Evolutionary conservation across 768 basidiomycete genomes (phyloP).

Genomic region (Brasilioporus rufonigricans): DNA sequence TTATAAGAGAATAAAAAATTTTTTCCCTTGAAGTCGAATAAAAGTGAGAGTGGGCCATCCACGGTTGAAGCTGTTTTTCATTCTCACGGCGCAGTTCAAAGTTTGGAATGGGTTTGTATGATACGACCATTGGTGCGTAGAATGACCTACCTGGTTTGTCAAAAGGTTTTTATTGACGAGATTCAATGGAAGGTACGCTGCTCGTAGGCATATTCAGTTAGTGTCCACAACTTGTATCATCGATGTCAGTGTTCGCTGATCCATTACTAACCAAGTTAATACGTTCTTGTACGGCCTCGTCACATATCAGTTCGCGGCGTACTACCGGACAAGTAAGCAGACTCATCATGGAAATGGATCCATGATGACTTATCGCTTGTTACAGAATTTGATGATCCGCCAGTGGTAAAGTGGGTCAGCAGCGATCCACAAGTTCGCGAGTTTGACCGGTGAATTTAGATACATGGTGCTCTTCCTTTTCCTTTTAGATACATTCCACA

Average conservation of each 20-base stretch:
- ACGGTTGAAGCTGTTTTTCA: too few species aligned
- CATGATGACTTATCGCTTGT: not conserved
- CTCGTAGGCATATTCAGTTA: not conserved
- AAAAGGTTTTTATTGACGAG: not conserved
- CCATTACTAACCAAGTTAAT: not conserved
- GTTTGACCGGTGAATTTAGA: not conserved
- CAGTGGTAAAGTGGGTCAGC: not conserved
- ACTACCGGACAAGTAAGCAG: not conserved
- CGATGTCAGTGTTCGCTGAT: not conserved
- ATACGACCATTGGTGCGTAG: not conserved
- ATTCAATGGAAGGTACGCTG: not conserved
- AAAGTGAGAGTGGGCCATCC: too few species aligned
- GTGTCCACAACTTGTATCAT: not conserved
- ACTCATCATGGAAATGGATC: not conserved
- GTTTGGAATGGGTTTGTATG: not conserved
- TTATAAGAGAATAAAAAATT: too few species aligned
- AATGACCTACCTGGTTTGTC: not conserved
- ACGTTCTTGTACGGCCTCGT: slow-evolving; percentile 37
- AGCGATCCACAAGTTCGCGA: not conserved
- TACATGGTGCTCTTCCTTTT: not conserved
- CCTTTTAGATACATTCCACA: not conserved
- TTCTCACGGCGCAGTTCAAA: too few species aligned
- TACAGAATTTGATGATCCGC: not conserved
- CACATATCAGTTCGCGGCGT: not conserved
- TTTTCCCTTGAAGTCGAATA: too few species aligned